A percentile compares a stretch with the other conserved stretches of the same genome.
Conservation (phyloP, 2,329 filamentous ascomycete species). For the Epichloe festucae region DNA sequence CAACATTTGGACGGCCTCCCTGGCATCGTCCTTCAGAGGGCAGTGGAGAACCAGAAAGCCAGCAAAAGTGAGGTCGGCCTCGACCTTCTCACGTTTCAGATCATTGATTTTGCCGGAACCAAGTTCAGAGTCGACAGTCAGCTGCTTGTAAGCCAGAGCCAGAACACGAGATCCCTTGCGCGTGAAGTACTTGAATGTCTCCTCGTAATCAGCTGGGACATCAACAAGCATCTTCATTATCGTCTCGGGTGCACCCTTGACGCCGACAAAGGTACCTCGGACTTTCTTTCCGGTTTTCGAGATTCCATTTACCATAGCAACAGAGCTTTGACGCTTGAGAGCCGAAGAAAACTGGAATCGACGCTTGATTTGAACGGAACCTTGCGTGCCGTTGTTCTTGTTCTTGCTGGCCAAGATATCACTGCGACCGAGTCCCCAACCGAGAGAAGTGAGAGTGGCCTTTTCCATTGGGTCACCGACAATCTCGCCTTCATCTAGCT, state of each 20-base stretch:
- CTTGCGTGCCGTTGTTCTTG: slow-evolving; percentile 28
- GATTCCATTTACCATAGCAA: slow-evolving; percentile 70
- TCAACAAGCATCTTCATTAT: slow-evolving; percentile 85
- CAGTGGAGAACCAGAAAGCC: slow-evolving; percentile 94
- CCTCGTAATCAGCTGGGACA: slow-evolving; percentile 80
- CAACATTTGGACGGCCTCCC: slow-evolving; percentile 87
- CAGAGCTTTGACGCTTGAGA: slow-evolving; percentile 88
- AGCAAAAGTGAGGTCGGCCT: slow-evolving; percentile 73
- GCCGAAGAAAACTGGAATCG: slow-evolving; percentile 97
- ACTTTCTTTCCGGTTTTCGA: slow-evolving; percentile 60
- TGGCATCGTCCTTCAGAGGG: slow-evolving; percentile 90
- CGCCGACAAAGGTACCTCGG: slow-evolving; percentile 80
- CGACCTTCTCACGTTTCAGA: slow-evolving; percentile 83
- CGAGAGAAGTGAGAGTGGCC: slow-evolving; percentile 76
- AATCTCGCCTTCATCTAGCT: slow-evolving; percentile 90
- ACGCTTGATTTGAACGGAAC: slow-evolving; percentile 85
- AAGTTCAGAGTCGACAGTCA: slow-evolving; percentile 70
- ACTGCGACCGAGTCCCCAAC: slow-evolving; percentile 85
- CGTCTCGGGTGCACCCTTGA: slow-evolving; percentile 98
- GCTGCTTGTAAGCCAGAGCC: slow-evolving; percentile 84
- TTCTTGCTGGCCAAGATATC: slow-evolving; percentile 60
- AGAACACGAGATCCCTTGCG: slow-evolving; percentile 90
- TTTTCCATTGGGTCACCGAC: slow-evolving; percentile 99
- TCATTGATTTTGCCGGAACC: slow-evolving; percentile 81
- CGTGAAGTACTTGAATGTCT: slow-evolving; percentile 97